Percentiles rank a stretch among this genome's conserved stretches.
Evolutionary conservation across 495 filamentous ascomycete genomes (phyloP).

Genomic region (Aspergillus asperescens): DNA sequence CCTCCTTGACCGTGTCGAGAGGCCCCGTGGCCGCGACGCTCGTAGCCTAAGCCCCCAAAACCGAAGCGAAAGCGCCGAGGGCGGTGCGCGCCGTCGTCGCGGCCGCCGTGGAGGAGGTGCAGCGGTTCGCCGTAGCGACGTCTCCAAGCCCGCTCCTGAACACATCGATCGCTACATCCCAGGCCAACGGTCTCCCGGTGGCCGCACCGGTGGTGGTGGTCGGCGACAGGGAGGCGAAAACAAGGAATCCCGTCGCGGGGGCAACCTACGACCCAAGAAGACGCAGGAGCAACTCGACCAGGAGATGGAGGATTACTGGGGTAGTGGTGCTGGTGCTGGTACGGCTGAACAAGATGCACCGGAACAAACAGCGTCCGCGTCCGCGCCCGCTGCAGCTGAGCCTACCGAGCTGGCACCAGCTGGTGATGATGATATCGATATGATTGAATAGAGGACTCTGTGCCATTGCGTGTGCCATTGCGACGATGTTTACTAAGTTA

Average conservation of each 20-base stretch:
- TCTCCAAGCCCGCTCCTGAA: conserved; percentile 62
- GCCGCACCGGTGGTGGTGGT: conserved; percentile 40
- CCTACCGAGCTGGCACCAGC: conserved; percentile 29
- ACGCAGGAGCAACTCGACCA: conserved; percentile 89
- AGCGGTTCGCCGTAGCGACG: conserved; percentile 51
- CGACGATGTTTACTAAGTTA: too few relatives aligned
- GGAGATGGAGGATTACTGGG: conserved; percentile 95
- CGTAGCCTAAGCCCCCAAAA: conserved; percentile 40
- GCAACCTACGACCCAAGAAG: conserved; percentile 67
- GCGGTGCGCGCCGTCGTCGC: conserved; percentile 32
- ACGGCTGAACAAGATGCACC: conserved; percentile 23
- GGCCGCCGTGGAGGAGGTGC: conserved; percentile 40
- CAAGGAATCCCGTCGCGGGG: conserved; percentile 34
- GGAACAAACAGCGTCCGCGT: conserved; percentile 12
- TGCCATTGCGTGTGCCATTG: neutral
- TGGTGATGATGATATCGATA: conserved; percentile 55
- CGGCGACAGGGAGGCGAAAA: conserved; percentile 46
- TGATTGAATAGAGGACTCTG: conserved; percentile 39
- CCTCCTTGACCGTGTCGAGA: conserved; percentile 71
- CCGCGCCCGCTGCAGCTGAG: neutral
- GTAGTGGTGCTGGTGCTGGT: conserved; percentile 32
- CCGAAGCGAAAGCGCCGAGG: conserved; percentile 26
- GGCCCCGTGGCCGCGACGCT: conserved; percentile 31
- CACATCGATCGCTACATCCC: conserved; percentile 85
- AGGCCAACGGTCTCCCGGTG: conserved; percentile 40